Percentiles rank a stretch among this genome's conserved stretches.
phyloP scores from a whole-genome alignment of 176 grass and related monocot species.

The Olyra latifolia region DNA sequence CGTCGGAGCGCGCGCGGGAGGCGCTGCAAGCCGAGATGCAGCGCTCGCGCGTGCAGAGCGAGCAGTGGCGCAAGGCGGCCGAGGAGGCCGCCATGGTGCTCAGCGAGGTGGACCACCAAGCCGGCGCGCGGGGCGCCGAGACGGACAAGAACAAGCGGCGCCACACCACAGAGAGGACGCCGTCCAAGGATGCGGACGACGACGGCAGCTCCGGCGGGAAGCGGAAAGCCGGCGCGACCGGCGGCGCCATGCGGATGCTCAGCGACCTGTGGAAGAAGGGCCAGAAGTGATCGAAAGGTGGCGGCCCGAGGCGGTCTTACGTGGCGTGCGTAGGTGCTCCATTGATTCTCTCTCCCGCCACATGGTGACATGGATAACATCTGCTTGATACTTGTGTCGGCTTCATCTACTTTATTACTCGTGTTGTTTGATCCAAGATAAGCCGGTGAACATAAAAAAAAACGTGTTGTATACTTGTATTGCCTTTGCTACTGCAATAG shows the following conservation, averaged over 20 bases:
- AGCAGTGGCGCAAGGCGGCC: conserved; percentile 91
- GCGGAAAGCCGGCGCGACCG: conserved; percentile 21
- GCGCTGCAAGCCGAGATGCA: conserved; percentile 59
- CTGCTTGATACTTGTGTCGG: neutral
- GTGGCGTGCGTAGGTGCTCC: neutral
- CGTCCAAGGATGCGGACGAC: conserved; percentile 23
- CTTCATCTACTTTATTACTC: neutral
- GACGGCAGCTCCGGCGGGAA: conserved; percentile 23
- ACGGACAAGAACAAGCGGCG: neutral
- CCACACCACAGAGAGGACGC: neutral
- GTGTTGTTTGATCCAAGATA: neutral
- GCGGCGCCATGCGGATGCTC: conserved; percentile 55
- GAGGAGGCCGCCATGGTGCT: conserved; percentile 70
- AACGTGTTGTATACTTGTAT: too few relatives aligned
- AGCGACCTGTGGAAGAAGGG: conserved; percentile 79
- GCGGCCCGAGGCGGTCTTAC: neutral
- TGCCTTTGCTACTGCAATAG: too few relatives aligned
- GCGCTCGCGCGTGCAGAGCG: conserved; percentile 57
- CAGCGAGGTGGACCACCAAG: neutral
- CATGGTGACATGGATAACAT: too few relatives aligned
- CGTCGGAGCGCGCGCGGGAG: conserved; percentile 43
- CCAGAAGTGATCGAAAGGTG: conserved; percentile 34
- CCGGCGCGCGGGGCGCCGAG: neutral
- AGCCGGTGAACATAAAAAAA: neutral
- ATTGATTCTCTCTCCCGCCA: neutral